Conservation (phyloP, 768 basidiomycete genomes). For the Suillus cothurnatus region DNA sequence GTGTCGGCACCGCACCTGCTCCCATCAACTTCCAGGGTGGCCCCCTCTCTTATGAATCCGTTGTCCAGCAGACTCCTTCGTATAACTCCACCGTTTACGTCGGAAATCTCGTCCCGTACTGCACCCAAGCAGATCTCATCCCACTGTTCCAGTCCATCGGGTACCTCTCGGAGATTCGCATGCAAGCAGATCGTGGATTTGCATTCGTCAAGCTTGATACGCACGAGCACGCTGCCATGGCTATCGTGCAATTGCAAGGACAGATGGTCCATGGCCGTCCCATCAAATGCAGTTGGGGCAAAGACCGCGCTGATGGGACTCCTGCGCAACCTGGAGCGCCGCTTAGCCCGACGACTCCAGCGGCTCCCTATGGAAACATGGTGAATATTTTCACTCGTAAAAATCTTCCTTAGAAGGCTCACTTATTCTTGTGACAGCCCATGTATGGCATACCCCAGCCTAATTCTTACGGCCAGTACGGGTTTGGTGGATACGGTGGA, state of each 20-base stretch:
- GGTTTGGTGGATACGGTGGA: conserved; percentile 72
- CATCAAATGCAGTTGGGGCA: conserved; percentile 99
- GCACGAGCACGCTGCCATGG: conserved; percentile 97
- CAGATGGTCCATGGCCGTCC: conserved; percentile 97
- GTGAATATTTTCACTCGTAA: conserved; percentile 38
- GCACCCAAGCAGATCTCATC: conserved; percentile 96
- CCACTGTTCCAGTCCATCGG: conserved; percentile 98
- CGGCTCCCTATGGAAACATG: conserved; percentile 78
- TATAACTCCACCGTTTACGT: conserved; percentile 98
- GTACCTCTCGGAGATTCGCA: conserved; percentile 97
- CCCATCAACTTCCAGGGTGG: conserved; percentile 91
- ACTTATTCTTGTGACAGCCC: conserved; percentile 46
- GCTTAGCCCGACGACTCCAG: conserved; percentile 62
- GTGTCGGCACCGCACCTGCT: conserved; percentile 71
- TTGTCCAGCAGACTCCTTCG: conserved; percentile 89
- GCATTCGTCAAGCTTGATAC: conserved; percentile 99
- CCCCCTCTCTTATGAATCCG: conserved; percentile 89
- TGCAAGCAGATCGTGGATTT: conserved; percentile 99
- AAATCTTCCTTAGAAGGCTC: conserved; percentile 12
- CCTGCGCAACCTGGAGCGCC: conserved; percentile 48
- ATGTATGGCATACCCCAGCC: conserved; percentile 93
- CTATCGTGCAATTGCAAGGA: conserved; percentile 95
- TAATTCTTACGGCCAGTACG: conserved; percentile 71
- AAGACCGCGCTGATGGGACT: conserved; percentile 83
- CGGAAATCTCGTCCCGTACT: conserved; percentile 97